Evolutionary conservation across 2,329 filamentous ascomycete species (phyloP).

Genomic region (Aspergillus ustus): DNA sequence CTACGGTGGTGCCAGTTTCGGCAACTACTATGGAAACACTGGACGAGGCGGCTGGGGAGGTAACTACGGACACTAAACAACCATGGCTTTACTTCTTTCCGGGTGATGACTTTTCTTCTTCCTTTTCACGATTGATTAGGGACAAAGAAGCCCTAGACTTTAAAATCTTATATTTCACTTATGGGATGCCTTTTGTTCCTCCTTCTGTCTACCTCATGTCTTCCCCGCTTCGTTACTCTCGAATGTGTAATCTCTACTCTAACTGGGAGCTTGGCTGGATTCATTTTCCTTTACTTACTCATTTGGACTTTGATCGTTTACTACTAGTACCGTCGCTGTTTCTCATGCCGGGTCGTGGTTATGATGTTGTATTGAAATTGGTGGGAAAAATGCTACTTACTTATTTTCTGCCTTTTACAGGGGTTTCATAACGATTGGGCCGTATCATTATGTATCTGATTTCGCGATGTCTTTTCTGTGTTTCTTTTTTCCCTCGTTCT

Average conservation of each 20-base stretch:
- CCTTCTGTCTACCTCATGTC: conserved; percentile 25
- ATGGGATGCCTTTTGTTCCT: conserved; percentile 15
- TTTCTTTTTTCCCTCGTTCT: conserved; percentile 23
- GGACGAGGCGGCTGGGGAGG: conserved; percentile 52
- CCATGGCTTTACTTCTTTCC: conserved; percentile 32
- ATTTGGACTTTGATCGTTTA: conserved; percentile 22
- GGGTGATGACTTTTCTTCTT: conserved; percentile 34
- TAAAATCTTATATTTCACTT: conserved; percentile 22
- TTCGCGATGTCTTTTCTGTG: conserved; percentile 28
- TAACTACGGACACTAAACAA: conserved; percentile 51
- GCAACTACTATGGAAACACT: conserved; percentile 50
- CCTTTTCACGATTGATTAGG: conserved; percentile 27
- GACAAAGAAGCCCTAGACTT: conserved; percentile 16
- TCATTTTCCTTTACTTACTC: conserved; percentile 20
- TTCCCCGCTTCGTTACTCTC: conserved; percentile 30
- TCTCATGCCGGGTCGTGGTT: conserved; percentile 34
- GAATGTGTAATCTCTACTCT: conserved; percentile 49
- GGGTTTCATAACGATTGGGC: conserved; percentile 24
- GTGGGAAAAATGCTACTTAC: conserved; percentile 33
- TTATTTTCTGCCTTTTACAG: conserved; percentile 24
- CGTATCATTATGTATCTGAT: conserved; percentile 23
- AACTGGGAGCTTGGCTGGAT: conserved; percentile 44
- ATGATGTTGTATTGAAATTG: conserved; percentile 40
- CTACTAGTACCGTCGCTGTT: conserved; percentile 18
- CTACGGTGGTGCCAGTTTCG: conserved; percentile 48